Base-by-base conservation (phyloP, 768 basidiomycete genomes). In the Podaxis sp. region DNA sequence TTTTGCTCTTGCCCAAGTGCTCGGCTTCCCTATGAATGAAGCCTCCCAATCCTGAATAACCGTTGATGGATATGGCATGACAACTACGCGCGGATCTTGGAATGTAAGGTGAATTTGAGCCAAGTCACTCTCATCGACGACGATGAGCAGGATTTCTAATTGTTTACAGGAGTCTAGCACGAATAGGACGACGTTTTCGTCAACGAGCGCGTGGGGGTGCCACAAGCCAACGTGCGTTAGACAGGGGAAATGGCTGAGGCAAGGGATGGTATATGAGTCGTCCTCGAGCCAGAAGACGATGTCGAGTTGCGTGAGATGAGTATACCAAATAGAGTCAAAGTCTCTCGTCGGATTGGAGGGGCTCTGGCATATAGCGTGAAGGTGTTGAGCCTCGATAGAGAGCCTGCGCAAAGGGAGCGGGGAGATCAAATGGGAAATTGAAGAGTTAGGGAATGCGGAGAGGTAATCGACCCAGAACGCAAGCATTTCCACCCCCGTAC, bases 401-500 rank as follows among this genome's bases (percentile, higher is more conserved):
- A 78, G 72, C 21, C 71, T 68, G 25, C 54, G 65, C 16, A 77
- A 71, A 7, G 69, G 64, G 18, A 74, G 66, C 16, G 67, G 63
- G 28, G 68, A 62, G n/a, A 73, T 65, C 21, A 73, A 62, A 13
- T 67, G 62, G n/a, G 64, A 55, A 21, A 74, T 56, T 21, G 69
- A 55, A 18, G 23, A 42, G 54, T 57, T 36, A 44, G 64, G 66
- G 48, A 64, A 59, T 58, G 64, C 59, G 35, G 62, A 61, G 38
- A 72, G 60, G 56, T 71, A 72, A 51, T 75, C 71, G 32, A 75
- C 70, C 76, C 76, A 78, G 48, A 76, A 73, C 5, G 74, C 76
- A 23, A 80, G 68, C 48, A 71, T 71, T 36, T 68, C 64, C 47
- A 76, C 72, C 16, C 76, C 74, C 2, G 69, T 74, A 65, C 79